phyloP scores from a whole-genome alignment of 2,329 filamentous ascomycete genomes.

The Fusarium sublunatum region DNA sequence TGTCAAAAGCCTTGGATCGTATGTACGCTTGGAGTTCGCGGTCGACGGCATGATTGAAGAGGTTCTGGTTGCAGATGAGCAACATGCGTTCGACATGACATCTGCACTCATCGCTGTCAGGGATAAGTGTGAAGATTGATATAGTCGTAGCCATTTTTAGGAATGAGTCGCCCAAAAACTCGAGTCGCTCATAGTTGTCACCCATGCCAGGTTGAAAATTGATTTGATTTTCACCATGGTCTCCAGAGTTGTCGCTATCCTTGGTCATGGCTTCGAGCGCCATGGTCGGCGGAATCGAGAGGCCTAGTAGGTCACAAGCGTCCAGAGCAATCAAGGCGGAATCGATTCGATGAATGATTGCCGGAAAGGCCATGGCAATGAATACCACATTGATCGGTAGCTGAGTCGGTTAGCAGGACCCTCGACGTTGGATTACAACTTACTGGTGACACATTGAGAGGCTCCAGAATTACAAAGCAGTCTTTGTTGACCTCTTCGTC shows the following conservation, averaged over 20 bases:
- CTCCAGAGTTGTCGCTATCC: slow-evolving; percentile 85
- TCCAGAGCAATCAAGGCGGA: slow-evolving; percentile 84
- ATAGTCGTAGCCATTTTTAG: slow-evolving; percentile 97
- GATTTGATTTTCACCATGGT: slow-evolving; percentile 73
- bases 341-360: slow-evolving; percentile 86
- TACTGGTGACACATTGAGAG: slow-evolving; percentile 80
- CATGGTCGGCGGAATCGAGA: slow-evolving; percentile 73
- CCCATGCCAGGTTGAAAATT: slow-evolving; percentile 89
- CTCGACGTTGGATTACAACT: slow-evolving; percentile 49
- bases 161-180: slow-evolving; percentile 93
- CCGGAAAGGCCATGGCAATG: slow-evolving; percentile 81
- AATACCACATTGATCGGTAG: slow-evolving; percentile 76
- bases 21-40: slow-evolving; percentile 78
- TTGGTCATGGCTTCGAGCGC: slow-evolving; percentile 94
- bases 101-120: slow-evolving; percentile 82
- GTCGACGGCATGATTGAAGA: slow-evolving; percentile 80
- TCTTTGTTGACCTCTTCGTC: slow-evolving; percentile 57
- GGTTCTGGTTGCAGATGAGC: slow-evolving; percentile 89
- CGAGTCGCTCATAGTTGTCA: slow-evolving; percentile 92
- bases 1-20: slow-evolving; percentile 83
- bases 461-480: slow-evolving; percentile 80
- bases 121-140: slow-evolving; percentile 80
- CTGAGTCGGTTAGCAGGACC: slow-evolving; percentile 52
- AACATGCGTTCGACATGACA: slow-evolving; percentile 93
- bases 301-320: slow-evolving; percentile 71